Percentiles rank a stretch among this genome's conserved stretches.
Evolutionary conservation across 1,139 yeast genomes (phyloP).

Genomic region (Yamadazyma dendronema): DNA sequence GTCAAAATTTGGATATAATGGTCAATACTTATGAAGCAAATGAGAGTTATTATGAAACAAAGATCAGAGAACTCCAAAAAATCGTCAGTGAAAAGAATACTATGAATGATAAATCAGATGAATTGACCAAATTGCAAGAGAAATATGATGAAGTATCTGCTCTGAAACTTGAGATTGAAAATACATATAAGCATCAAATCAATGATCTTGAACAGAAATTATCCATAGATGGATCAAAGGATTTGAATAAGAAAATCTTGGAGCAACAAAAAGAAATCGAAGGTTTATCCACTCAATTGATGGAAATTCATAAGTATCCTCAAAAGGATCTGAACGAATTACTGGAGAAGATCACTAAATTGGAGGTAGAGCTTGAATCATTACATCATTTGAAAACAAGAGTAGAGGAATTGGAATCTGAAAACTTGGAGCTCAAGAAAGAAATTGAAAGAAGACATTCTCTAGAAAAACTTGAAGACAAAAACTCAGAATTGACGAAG

Average conservation of each 20-base stretch:
- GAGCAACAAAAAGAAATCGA: constrained; percentile 12
- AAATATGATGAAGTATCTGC: constrained; percentile 8
- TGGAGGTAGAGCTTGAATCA: constrained; percentile 9
- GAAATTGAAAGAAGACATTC: constrained; percentile 14
- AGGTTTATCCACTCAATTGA: constrained; percentile 10
- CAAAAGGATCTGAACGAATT: constrained; percentile 4
- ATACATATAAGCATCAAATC: constrained; percentile 2
- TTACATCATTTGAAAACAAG: constrained; percentile 5
- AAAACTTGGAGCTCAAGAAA: constrained; percentile 13
- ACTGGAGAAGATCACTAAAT: constrained; percentile 4
- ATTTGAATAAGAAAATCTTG: constrained; percentile 7
- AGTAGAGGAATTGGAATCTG: constrained; percentile 7
- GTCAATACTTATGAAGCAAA: constrained; percentile 44
- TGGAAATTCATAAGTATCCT: constrained; percentile 15
- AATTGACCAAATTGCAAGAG: constrained; percentile 7
- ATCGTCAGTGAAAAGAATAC: constrained; percentile 10
- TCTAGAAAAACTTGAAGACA: constrained; percentile 16
- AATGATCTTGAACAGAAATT: constrained; percentile 20
- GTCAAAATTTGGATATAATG: constrained; percentile 55
- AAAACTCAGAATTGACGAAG: constrained; percentile 13
- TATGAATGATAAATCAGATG: constrained; percentile 4
- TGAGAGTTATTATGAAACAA: constrained; percentile 31
- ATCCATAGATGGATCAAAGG: constrained; percentile 12
- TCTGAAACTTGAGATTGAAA: constrained; percentile 6
- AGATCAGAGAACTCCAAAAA: constrained; percentile 19